Base-by-base conservation (phyloP, 2,329 filamentous ascomycete species). In the Didymella arachidicola region DNA sequence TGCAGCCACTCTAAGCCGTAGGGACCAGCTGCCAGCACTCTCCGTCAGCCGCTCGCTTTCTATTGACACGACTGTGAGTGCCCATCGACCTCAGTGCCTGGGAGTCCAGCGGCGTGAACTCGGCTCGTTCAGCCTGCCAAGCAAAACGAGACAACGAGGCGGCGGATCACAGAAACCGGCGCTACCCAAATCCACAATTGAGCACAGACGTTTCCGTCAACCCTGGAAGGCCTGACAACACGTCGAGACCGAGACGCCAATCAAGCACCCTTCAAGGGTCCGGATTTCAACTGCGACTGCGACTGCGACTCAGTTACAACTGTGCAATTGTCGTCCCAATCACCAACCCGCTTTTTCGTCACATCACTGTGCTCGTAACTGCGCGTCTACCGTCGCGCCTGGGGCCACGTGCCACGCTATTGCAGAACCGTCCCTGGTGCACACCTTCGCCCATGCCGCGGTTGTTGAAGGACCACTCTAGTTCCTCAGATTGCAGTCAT, bases 81-180 rank as follows among this genome's bases (percentile, higher is more conserved):
- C 52, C 53, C 56, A 44, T 54, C 57, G 53, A 59, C 34, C 26
- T 10, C 41, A 46, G 49, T 48, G 53, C 51, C 48, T 45, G 50
- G 63, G 63, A 59, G 61, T 50, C 63, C 66, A 59, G 54, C 57
- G 54, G 55, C 63, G 59, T 66, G 64, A 70, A 72, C 71, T 72
- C 72, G 72, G 68, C 66, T 67, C 48, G 36, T n/a, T 44, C 52
- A 38, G 19, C 53, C 52, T 62, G 67, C 67, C 68, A 70, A 70
- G 52, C 39, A 42, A 42, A 42, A 42, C 39, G 38, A 41, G 38
- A 41, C 38, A 41, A 41, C 38, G 39, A 42, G 39, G 39, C 49
- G 53, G 53, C 53, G 44, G 53, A 55, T 55, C 51, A 25, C 53
- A 55, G 47, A 55, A 39, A 49, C 36, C 45, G 42, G 63, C 63